phyloP scores from a whole-genome alignment of 805 yeast species.

The Saccharomycopsis sp. region DNA sequence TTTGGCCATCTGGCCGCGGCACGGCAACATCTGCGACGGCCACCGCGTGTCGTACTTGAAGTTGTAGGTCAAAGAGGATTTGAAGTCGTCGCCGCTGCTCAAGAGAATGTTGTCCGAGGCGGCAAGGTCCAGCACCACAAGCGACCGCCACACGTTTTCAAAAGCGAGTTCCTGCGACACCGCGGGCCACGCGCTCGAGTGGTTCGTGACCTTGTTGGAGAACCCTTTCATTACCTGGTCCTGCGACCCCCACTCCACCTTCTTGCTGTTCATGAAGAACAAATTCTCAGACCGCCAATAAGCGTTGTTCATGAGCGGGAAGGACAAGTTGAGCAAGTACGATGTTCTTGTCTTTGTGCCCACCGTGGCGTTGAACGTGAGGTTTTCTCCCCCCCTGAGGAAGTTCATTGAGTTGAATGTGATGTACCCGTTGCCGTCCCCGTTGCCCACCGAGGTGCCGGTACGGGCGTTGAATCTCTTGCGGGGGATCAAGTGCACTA shows the following conservation, averaged over 20 bases:
- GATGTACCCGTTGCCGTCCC: constrained; percentile 92
- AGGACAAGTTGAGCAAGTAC: constrained; percentile 41
- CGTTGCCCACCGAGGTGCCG: constrained; percentile 94
- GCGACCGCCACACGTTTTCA: constrained; percentile 42
- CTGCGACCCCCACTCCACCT: constrained; percentile 43
- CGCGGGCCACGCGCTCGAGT: constrained; percentile 23
- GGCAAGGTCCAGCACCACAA: constrained; percentile 34
- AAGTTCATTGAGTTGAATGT: constrained; percentile 57
- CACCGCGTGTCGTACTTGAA: constrained; percentile 35
- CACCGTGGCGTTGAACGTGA: constrained; percentile 46
- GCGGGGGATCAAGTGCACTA: constrained; percentile 36
- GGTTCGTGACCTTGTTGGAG: constrained; percentile 28
- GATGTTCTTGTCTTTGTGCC: constrained; percentile 55
- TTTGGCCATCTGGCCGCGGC: constrained; percentile 33
- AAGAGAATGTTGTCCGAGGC: constrained; percentile 50
- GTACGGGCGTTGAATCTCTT: constrained; percentile 76
- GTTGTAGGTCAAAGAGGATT: constrained; percentile 41
- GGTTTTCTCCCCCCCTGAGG: constrained; percentile 60
- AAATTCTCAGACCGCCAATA: constrained; percentile 47
- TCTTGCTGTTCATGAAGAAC: constrained; percentile 42
- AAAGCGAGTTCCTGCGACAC: constrained; percentile 36
- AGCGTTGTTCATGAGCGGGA: constrained; percentile 40
- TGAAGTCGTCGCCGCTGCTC: constrained; percentile 54
- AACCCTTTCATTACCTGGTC: constrained; percentile 43
- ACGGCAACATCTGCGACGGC: constrained; percentile 35